Evolutionary conservation across 2,329 filamentous ascomycete species (phyloP).

Genomic region (Blastomyces percursus): DNA sequence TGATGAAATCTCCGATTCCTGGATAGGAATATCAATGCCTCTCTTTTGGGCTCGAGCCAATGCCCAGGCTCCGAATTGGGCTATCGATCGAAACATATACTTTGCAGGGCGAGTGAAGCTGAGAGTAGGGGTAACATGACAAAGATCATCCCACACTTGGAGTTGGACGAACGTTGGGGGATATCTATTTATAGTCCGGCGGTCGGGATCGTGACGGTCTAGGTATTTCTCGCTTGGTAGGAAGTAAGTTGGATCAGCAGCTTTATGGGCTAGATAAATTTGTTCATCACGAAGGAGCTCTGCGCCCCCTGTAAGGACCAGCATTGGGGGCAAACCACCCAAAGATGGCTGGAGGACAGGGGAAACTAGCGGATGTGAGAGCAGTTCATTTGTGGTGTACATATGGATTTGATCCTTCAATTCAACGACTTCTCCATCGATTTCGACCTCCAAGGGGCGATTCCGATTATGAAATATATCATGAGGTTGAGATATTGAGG

Average conservation of each 20-base stretch:
- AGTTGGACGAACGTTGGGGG: constrained; percentile 83
- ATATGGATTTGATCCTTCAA: constrained; percentile 91
- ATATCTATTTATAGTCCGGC: constrained; percentile 50
- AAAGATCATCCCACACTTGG: constrained; percentile 92
- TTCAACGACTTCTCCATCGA: constrained; percentile 59
- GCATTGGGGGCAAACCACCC: constrained; percentile 75
- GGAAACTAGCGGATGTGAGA: constrained; percentile 81
- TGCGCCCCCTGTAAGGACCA: constrained; percentile 78
- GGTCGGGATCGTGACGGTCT: constrained; percentile 49
- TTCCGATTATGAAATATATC: constrained; percentile 14
- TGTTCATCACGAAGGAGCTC: constrained; percentile 90
- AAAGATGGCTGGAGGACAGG: constrained; percentile 78
- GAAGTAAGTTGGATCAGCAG: constrained; percentile 70
- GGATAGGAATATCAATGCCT: constrained; percentile 66
- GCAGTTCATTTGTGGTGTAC: constrained; percentile 69
- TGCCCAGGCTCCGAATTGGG: constrained; percentile 89
- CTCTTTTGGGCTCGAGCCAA: constrained; percentile 70
- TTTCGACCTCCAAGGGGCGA: constrained; percentile 50
- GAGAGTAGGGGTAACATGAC: constrained; percentile 84
- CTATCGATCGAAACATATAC: constrained; percentile 84
- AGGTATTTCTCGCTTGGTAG: constrained; percentile 55
- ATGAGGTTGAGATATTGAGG: neutral
- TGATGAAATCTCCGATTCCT: constrained; percentile 63
- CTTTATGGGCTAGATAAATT: constrained; percentile 90
- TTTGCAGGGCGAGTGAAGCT: constrained; percentile 95